A percentile compares a stretch with the other conserved stretches of the same genome.
Evolutionary conservation across 164 flowering plant genomes (phyloP).

Genomic region (Vitis vinifera): DNA sequence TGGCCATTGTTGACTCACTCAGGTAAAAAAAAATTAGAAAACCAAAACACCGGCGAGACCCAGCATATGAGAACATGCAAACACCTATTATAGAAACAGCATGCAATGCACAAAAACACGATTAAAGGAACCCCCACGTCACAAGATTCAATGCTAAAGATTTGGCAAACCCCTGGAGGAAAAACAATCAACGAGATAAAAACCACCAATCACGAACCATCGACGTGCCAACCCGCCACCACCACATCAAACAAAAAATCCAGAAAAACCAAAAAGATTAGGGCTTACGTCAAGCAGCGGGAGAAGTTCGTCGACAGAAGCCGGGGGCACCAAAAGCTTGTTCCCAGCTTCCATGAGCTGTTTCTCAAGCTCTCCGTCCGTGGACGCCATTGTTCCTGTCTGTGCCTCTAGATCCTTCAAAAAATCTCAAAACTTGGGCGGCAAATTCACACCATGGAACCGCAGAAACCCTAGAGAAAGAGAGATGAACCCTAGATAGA

Average conservation of each 20-base stretch:
- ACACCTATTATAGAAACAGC: too few relatives aligned
- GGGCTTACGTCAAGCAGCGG: conserved; percentile 52
- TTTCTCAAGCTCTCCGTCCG: conserved; percentile 39
- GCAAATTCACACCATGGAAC: conserved; percentile 17
- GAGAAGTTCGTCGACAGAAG: conserved; percentile 45
- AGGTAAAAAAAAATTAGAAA: too few relatives aligned
- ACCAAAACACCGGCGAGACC: too few relatives aligned
- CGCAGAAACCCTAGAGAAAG: neutral
- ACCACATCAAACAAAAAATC: neutral
- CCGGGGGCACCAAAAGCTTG: conserved; percentile 37
- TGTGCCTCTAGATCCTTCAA: conserved; percentile 9
- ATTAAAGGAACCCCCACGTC: too few relatives aligned
- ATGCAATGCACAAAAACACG: too few relatives aligned
- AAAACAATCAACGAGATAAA: too few relatives aligned
- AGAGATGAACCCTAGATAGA: neutral
- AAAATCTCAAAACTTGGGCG: neutral
- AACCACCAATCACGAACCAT: too few relatives aligned
- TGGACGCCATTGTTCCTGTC: conserved; percentile 21
- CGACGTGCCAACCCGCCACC: neutral
- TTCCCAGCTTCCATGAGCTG: conserved; percentile 49
- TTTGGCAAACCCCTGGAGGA: too few relatives aligned
- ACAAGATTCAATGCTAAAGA: too few relatives aligned
- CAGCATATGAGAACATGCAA: too few relatives aligned
- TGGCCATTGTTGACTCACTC: too few relatives aligned
- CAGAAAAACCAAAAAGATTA: neutral